Base-by-base conservation (phyloP, 2,329 filamentous ascomycete species). In the Aspergillus candidus region DNA sequence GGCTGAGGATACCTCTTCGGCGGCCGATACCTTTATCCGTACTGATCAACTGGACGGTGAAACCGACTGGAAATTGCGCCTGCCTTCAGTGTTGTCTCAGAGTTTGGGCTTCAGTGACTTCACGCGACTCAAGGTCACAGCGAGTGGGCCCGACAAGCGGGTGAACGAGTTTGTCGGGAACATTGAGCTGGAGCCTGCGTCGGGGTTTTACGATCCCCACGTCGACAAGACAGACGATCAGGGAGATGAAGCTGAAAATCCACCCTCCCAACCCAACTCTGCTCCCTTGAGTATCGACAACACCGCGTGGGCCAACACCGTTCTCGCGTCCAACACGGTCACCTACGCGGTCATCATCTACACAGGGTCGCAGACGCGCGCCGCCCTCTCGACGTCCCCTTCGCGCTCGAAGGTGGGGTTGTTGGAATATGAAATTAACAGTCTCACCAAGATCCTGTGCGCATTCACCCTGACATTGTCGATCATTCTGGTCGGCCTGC, bases 31-130 rank as follows among this genome's bases (percentile, higher is more conserved):
- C 0, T 98, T 98, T 59, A 97, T 98, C 60, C 80, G 93, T 48
- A 98, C 94, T 2, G 93, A 98, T 66, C 93, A 98, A 62, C 76
- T 98, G 8, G 93, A 98, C 59, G 93, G 93, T 55, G 93, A 98
- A 70, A 98, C 93, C 0, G 93, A 98, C 61, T 98, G 93, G 94
- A 98, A 98, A 69, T 73, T 98, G 44, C 83, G 94, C 27, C 68
- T 97, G 31, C 89, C 93, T 1, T 93, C 89, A 11, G 81, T 87
- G 0, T 68, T 97, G 18, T 91, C 90, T 1, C 93, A 98, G 60
- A 78, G 73, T n/a, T 72, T 98, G 14, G 69, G 82, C 0, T 70
- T 83, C 1, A 78, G 80, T 36, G 87, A 95, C 53, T 82, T 95
- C 42, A 71, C 72, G 3, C 72, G 77, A 31, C 63, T 85, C 10